These are phyloP conservation scores for Wickerhamiella azyma DNA, from an alignment of 805 yeast species.

Conservation along the genomic window DNA sequence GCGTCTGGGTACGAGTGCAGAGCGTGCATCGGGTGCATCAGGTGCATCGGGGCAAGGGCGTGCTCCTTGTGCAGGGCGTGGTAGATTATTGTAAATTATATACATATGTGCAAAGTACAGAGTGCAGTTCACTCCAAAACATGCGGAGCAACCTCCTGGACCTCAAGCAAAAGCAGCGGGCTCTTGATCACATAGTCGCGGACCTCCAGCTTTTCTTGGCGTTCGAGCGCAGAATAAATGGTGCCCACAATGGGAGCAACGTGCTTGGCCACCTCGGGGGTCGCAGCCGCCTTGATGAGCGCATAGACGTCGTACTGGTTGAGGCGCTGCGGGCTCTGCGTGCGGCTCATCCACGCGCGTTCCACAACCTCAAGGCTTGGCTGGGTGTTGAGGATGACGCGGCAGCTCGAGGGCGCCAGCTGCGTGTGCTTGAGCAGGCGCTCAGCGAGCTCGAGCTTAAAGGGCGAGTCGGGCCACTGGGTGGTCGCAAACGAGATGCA, in stretches of 20 bases:
- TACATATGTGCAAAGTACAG: background rate
- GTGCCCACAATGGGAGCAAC: background rate
- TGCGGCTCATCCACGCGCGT: background rate
- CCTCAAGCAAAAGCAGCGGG: background rate
- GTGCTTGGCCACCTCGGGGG: background rate
- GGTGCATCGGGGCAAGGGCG: no score
- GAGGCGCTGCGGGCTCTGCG: background rate
- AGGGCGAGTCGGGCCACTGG: slow-evolving; percentile 16
- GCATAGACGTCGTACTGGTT: background rate
- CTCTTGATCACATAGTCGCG: background rate
- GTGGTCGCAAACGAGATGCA: slow-evolving; percentile 14
- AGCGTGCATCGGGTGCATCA: no score
- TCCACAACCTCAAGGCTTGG: background rate
- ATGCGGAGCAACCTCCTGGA: background rate
- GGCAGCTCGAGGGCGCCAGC: slow-evolving; percentile 12
- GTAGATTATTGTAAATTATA: background rate
- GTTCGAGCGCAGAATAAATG: background rate
- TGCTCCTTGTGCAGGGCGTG: no score
- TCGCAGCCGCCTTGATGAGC: background rate
- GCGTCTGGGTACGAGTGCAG: no score
- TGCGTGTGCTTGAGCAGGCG: background rate
- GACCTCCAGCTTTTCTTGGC: background rate
- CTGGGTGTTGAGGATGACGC: slow-evolving; percentile 15
- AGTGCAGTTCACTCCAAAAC: background rate
- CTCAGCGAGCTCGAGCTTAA: slow-evolving; percentile 11